Conservation (phyloP, 768 basidiomycete genomes). For the Hortiboletus flavorubellus region DNA sequence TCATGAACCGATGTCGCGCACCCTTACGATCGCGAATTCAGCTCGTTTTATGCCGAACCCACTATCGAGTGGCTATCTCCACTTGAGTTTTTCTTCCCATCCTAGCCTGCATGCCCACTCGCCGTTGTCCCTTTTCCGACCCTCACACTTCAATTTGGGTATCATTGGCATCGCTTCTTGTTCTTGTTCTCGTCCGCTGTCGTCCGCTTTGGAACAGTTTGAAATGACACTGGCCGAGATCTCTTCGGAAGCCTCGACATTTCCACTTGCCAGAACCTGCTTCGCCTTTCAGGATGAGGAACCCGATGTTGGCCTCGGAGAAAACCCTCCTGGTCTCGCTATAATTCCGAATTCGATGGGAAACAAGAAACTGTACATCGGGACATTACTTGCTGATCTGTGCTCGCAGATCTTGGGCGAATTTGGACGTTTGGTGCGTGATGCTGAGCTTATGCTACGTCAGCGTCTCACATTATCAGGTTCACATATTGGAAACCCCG, state of each 20-base stretch:
- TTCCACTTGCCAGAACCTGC: slow-evolving; percentile 77
- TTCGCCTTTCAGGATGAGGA: slow-evolving; percentile 76
- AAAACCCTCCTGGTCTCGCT: slow-evolving; percentile 59
- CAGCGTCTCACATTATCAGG: slow-evolving; percentile 41
- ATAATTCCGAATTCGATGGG: slow-evolving; percentile 84
- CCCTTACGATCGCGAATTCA: slow-evolving; percentile 26
- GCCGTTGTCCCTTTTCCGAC: slow-evolving; percentile 68
- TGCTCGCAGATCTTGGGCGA: slow-evolving; percentile 85
- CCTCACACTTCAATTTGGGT: slow-evolving; percentile 80
- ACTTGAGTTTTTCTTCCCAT: slow-evolving; percentile 75
- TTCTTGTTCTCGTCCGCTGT: slow-evolving; percentile 50
- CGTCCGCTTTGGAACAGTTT: slow-evolving; percentile 61
- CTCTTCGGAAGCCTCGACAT: slow-evolving; percentile 64
- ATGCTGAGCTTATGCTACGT: background rate
- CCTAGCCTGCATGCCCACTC: slow-evolving; percentile 67
- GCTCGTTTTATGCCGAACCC: slow-evolving; percentile 82
- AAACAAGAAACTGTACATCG: slow-evolving; percentile 84
- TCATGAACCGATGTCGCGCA: background rate
- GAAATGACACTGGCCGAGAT: slow-evolving; percentile 59
- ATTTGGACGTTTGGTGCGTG: slow-evolving; percentile 79
- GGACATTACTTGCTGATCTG: slow-evolving; percentile 83
- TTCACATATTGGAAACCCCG: slow-evolving; percentile 75
- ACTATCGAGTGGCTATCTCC: slow-evolving; percentile 74
- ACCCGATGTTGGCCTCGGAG: slow-evolving; percentile 52
- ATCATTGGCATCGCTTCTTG: slow-evolving; percentile 85